Evolutionary conservation across 2,329 filamentous ascomycete species (phyloP).

Genomic region (Atkinsonella hypoxylon): DNA sequence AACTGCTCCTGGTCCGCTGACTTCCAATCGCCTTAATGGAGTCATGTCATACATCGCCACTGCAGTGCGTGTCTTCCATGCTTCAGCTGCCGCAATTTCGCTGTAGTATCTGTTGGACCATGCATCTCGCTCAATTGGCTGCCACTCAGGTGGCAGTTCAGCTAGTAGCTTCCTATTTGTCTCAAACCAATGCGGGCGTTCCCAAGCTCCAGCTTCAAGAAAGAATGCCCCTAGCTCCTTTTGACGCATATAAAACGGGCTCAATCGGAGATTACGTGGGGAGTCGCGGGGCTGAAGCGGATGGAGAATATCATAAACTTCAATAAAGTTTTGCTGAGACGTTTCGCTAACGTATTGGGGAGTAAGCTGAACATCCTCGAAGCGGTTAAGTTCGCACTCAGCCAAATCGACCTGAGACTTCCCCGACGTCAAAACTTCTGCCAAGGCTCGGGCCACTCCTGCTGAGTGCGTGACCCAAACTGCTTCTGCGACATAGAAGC

Average conservation of each 20-base stretch:
- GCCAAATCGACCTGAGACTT: slow-evolving; percentile 42
- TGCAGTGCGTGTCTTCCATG: slow-evolving; percentile 52
- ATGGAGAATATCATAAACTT: slow-evolving; percentile 54
- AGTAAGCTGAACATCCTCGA: slow-evolving; percentile 48
- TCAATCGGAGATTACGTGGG: slow-evolving; percentile 45
- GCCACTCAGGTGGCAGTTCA: slow-evolving; percentile 40
- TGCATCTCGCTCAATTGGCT: slow-evolving; percentile 40
- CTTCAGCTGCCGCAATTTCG: slow-evolving; percentile 45
- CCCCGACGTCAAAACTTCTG: slow-evolving; percentile 44
- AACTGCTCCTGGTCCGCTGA: slow-evolving; percentile 44
- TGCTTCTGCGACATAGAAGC: slow-evolving; percentile 52
- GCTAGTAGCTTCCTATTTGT: slow-evolving; percentile 39
- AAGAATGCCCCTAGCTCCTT: slow-evolving; percentile 44
- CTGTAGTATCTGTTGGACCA: slow-evolving; percentile 49
- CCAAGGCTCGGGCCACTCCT: slow-evolving; percentile 48
- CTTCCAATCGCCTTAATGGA: slow-evolving; percentile 43
- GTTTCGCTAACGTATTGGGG: slow-evolving; percentile 46
- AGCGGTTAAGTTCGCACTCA: slow-evolving; percentile 48
- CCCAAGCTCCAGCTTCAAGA: slow-evolving; percentile 48
- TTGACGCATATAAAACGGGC: slow-evolving; percentile 45
- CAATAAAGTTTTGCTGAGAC: slow-evolving; percentile 47
- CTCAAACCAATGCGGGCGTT: slow-evolving; percentile 51
- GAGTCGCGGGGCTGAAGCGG: slow-evolving; percentile 45
- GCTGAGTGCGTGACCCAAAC: slow-evolving; percentile 58
- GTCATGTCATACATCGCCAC: slow-evolving; percentile 54